Evolutionary conservation across 139 green algal species (phyloP), one percentile per base, ranked within the genome.

Genomic region (Microglena sp.): DNA sequence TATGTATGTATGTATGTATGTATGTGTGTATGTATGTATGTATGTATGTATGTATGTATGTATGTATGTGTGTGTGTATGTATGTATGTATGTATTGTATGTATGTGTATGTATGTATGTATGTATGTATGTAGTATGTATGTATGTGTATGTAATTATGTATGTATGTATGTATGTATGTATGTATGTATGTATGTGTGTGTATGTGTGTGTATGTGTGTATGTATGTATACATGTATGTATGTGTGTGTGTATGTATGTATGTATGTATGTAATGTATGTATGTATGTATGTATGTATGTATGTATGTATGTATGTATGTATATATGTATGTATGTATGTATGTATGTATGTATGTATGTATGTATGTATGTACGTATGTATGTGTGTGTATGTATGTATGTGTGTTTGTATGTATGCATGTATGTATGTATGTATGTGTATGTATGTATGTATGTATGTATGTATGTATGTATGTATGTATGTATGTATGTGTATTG

Each of bases 21-120:
- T 15, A 50, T 24, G 40, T 15, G 15, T 50, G 40, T 15, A 50
- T 50, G 11, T 24, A 11, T 24, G 40, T 50, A 50, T 15, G 15
- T 50, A 50, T 50, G 15, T n/a, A n/a, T n/a, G n/a, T n/a, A n/a
- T n/a, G n/a, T n/a, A n/a, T n/a, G n/a, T n/a, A n/a, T n/a, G 40
- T 50, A 15, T 50, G 15, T 50, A 50, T 50, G 15, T 50, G 40
- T 50, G 40, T 50, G 15, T 50, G 40, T 50, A 50, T 50, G 15
- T 50, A 50, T 50, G 15, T 50, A 15, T 50, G 40, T 50, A 50
- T n/a, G n/a, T n/a, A n/a, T n/a, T n/a, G n/a, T n/a, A n/a, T n/a
- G n/a, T n/a, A n/a, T n/a, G n/a, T n/a, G n/a, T n/a, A n/a, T n/a
- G n/a, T n/a, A n/a, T n/a, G n/a, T n/a, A n/a, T n/a, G n/a, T n/a